Conservation (phyloP, 2,329 filamentous ascomycete species). For the Aspergillus quadricinctus region DNA sequence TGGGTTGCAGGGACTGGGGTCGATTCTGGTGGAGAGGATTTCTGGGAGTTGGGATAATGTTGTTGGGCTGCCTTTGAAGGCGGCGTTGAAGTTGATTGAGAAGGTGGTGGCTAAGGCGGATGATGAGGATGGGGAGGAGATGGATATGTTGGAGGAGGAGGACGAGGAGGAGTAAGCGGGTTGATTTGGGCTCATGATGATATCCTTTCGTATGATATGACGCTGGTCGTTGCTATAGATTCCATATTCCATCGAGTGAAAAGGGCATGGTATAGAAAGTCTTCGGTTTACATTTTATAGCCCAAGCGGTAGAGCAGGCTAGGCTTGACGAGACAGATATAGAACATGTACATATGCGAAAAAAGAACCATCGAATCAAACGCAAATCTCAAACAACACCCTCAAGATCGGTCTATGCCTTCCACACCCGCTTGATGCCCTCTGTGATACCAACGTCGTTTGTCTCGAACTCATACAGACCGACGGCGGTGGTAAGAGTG, state of each 20-base stretch:
- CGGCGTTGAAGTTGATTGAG: constrained; percentile 76
- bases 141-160: constrained; percentile 39
- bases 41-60: constrained; percentile 93
- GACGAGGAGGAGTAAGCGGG: constrained; percentile 17
- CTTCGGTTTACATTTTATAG: constrained; percentile 13
- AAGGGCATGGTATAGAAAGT: not conserved
- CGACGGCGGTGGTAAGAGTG: constrained; percentile 77
- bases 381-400: constrained; percentile 24
- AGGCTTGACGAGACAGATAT: constrained; percentile 11
- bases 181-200: not conserved
- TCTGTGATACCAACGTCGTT: constrained; percentile 95
- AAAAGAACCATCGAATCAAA: constrained; percentile 20
- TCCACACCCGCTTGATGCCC: constrained; percentile 84
- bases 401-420: constrained; percentile 49
- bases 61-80: constrained; percentile 78
- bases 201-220: constrained; percentile 5
- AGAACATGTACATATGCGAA: constrained; percentile 33
- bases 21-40: constrained; percentile 81
- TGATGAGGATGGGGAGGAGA: constrained; percentile 51
- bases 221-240: not conserved
- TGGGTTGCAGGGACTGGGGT: constrained; percentile 83
- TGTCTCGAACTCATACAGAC: constrained; percentile 97
- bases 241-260: not conserved
- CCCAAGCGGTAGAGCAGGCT: constrained; percentile 13
- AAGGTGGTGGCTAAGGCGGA: constrained; percentile 75